Evolutionary conservation across 768 basidiomycete species (phyloP).

Genomic region (Heimioporus sp.): DNA sequence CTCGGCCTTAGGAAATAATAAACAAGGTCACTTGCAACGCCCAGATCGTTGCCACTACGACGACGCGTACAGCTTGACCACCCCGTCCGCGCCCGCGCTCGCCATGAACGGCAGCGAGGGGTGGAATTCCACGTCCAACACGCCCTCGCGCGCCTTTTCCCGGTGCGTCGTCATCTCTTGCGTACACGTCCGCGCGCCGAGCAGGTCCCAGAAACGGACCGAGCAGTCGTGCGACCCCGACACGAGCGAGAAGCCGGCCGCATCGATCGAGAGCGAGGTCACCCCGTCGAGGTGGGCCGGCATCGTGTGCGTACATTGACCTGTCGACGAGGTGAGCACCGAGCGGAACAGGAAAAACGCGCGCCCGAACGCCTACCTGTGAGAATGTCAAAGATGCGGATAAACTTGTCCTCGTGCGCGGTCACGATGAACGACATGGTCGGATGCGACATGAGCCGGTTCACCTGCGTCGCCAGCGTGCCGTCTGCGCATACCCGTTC

Average conservation of each 20-base stretch:
- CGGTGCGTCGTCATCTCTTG: constrained; percentile 91
- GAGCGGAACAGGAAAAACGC: constrained; percentile 1
- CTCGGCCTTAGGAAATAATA: background rate
- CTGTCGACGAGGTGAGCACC: constrained; percentile 36
- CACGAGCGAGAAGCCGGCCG: constrained; percentile 82
- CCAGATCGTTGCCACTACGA: constrained; percentile 40
- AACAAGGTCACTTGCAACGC: no score
- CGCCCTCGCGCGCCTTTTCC: constrained; percentile 87
- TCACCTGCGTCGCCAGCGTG: constrained; percentile 75
- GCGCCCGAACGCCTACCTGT: constrained; percentile 58
- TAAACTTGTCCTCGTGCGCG: constrained; percentile 91
- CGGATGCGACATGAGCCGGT: constrained; percentile 85
- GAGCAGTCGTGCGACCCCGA: constrained; percentile 95
- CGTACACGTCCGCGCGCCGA: constrained; percentile 73
- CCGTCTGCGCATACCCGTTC: constrained; percentile 49
- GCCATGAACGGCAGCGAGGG: constrained; percentile 83
- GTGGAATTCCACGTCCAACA: constrained; percentile 84
- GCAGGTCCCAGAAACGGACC: constrained; percentile 91
- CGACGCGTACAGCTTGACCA: constrained; percentile 87
- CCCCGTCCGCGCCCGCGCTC: constrained; percentile 94
- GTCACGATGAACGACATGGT: constrained; percentile 86
- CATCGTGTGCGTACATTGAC: constrained; percentile 88
- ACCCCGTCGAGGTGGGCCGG: constrained; percentile 89
- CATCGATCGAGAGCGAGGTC: constrained; percentile 86
- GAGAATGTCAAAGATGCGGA: constrained; percentile 82